Base-by-base conservation (phyloP, 768 basidiomycete species). In the Termitomyces heimii region DNA sequence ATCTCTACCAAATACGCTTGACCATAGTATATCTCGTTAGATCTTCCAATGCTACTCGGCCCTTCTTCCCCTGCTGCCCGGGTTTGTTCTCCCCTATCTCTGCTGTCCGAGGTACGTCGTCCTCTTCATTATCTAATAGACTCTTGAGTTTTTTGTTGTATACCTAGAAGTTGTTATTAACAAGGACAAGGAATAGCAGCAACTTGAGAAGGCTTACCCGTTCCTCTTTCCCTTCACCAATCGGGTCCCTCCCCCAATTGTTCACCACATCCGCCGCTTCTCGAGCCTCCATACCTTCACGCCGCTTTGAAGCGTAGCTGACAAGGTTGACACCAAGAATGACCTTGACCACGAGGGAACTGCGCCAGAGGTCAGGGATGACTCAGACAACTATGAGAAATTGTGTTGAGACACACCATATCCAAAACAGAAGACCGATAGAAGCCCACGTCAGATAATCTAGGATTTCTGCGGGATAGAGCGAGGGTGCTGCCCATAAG, bases 11-110 rank as follows among this genome's bases (percentile, higher is more conserved):
- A 45, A 96, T 95, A 53, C 92, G 79, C 67, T 96, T 96, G 46
- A 96, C 89, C 94, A 98, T 98, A 20, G 94, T 96, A 76, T 90
- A 98, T 55, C 94, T 73, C 34, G 92, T 96, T 49, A 98, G 79
- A 66, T 96, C 92, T 68, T 97, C 94, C 50, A 98, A 71, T 57
- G 83, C 82, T 56, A 91, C 79, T 46, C 85, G 76, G 56, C 81
- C 85, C 66, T 77, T 82, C 69, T 81, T 84, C 42, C 75, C 67
- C 12, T 61, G 64, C 42, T 67, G 69, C 22, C 72, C 74, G n/a
- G 68, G 66, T 44, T 70, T 71, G 51, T 76, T 75, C 68, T 91
- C 89, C 1, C 89, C 89, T 56, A 92, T 89, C 65, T 93, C 92
- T 13, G 86, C 78, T 4, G 83, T 78, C 12, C 72, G 73, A 4